Evolutionary conservation across 805 yeast species (phyloP).

Genomic region (Tetrapisispora phaffii): DNA sequence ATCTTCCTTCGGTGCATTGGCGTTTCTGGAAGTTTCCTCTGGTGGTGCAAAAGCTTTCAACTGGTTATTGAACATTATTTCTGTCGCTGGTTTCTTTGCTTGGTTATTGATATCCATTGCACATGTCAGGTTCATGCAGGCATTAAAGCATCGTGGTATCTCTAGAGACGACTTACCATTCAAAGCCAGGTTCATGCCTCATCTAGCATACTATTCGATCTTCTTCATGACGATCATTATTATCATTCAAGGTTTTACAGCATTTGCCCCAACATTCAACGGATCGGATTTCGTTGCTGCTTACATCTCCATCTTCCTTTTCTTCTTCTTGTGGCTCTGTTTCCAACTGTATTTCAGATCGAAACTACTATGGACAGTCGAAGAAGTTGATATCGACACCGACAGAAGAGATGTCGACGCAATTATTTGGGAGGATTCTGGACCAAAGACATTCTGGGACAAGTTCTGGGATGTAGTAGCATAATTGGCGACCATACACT

Average conservation of each 20-base stretch:
- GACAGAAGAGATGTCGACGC: constrained; percentile 58
- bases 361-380: constrained; percentile 37
- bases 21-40: constrained; percentile 46
- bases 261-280: constrained; percentile 44
- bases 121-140: constrained; percentile 62
- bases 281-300: constrained; percentile 57
- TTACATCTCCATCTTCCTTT: constrained; percentile 58
- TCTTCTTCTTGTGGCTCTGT: constrained; percentile 43
- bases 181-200: constrained; percentile 66
- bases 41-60: constrained; percentile 51
- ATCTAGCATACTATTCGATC: constrained; percentile 52
- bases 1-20: constrained; percentile 53
- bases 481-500: constrained; percentile 6
- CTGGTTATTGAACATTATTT: constrained; percentile 69
- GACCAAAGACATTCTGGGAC: constrained; percentile 41
- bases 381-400: constrained; percentile 60
- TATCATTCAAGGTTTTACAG: constrained; percentile 62
- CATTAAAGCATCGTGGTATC: constrained; percentile 52
- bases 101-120: constrained; percentile 59
- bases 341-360: constrained; percentile 45
- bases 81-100: constrained; percentile 64
- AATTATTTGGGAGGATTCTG: constrained; percentile 47
- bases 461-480: constrained; percentile 42
- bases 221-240: constrained; percentile 45
- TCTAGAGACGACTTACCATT: constrained; percentile 62